A percentile compares a stretch with the other conserved stretches of the same genome.
Evolutionary conservation across 148 eudicot species (phyloP).

Genomic region (Persicaria maculosa): DNA sequence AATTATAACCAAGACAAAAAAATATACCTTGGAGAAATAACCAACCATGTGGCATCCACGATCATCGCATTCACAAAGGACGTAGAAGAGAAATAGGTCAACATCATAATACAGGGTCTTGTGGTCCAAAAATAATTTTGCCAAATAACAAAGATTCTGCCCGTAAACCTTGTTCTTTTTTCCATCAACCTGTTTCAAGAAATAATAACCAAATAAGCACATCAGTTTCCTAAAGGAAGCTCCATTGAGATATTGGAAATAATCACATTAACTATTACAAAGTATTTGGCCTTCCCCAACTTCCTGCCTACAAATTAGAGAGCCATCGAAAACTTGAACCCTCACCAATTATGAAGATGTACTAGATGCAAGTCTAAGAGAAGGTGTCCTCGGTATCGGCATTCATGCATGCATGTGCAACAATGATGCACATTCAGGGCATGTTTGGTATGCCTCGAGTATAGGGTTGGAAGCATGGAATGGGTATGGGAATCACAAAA

Average conservation of each 20-base stretch:
- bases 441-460: too few species aligned
- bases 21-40: conserved; percentile 86
- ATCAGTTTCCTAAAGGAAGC: neutral
- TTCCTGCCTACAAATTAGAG: neutral
- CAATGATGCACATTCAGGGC: neutral
- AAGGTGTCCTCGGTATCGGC: neutral
- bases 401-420: neutral
- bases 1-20: neutral
- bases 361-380: neutral
- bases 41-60: conserved; percentile 99
- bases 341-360: neutral
- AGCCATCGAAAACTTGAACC: neutral
- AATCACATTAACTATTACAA: neutral
- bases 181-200: conserved; percentile 77
- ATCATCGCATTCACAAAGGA: conserved; percentile 96
- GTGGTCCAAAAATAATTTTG: conserved; percentile 93
- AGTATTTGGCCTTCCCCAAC: neutral
- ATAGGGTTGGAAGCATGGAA: too few species aligned
- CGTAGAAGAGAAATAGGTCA: conserved; percentile 84
- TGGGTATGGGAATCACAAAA: too few species aligned
- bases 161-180: conserved; percentile 98
- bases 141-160: conserved; percentile 93
- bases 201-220: conserved; percentile 6
- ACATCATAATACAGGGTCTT: conserved; percentile 97
- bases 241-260: neutral